Base-by-base conservation (phyloP, 495 filamentous ascomycete genomes). In the Cercophora sp. region DNA sequence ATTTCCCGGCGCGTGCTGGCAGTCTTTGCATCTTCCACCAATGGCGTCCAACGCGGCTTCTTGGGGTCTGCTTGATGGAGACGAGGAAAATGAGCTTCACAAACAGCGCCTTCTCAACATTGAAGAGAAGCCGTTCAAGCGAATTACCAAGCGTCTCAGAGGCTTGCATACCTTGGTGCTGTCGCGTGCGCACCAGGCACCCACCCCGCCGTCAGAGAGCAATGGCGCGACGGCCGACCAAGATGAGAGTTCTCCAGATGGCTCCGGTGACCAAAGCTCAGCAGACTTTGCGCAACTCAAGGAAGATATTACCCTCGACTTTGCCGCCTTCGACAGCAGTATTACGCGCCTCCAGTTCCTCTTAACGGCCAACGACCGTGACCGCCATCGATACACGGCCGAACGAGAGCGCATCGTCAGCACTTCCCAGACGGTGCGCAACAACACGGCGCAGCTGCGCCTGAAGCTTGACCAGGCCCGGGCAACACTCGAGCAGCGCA, bases 51-150 rank as follows among this genome's bases (percentile, higher is more conserved):
- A 53, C 10, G 67, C 65, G 64, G 52, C 62, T 2, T 49, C 63
- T 15, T 70, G 64, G 58, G 63, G 65, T 24, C 67, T 78, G 25
- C 72, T 80, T 4, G 73, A 78, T 22, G 71, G 72, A 50, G 69
- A 74, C 27, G 79, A 79, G 46, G 79, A 82, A 84, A 91, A 94
- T 68, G 82, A 88, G 36, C 84, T 96, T 23, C 91, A 96, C 77
- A 94, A 91, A 65, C 79, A 82, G 29, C 93, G 93, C 20, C 88
- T 96, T 19, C 80, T 97, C 27, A 85, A 84, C 58, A 86, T 96
- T 57, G 93, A 98, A 77, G 87, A 94, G 63, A 90, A 89, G 46
- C 89, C 90, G 2, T 96, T 92, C 80, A 87, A 88, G 67, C 88
- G 92, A 43, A 81, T 98, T 45, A 85, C 86, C 8, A 89, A 89